These are phyloP conservation scores for Xylariaceae sp. DNA, from an alignment of 2,329 filamentous ascomycete species.

Conservation along the genomic window DNA sequence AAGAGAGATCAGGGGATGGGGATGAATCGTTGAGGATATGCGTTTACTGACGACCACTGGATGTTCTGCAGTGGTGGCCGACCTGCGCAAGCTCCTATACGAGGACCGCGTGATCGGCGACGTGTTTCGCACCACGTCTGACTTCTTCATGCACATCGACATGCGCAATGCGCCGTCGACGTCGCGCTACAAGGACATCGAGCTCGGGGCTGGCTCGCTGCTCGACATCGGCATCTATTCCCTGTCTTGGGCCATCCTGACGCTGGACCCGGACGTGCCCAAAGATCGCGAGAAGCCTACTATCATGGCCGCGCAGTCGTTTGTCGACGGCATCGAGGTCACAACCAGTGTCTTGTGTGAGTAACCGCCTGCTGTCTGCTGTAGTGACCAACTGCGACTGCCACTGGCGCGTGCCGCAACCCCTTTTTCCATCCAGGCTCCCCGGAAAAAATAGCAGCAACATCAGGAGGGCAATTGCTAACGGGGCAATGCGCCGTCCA, in stretches of 20 bases:
- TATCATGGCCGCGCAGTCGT: conserved; percentile 29
- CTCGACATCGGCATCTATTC: conserved; percentile 38
- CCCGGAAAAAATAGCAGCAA: too few relatives aligned
- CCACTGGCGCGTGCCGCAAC: too few relatives aligned
- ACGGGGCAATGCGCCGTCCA: too few relatives aligned
- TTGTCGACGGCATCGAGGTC: conserved; percentile 27
- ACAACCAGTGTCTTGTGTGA: conserved; percentile 30
- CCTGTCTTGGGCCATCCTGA: conserved; percentile 31
- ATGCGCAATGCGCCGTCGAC: conserved; percentile 22
- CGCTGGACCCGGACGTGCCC: conserved; percentile 23
- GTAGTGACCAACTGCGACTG: too few relatives aligned
- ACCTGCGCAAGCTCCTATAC: conserved; percentile 28
- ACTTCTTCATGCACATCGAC: conserved; percentile 31
- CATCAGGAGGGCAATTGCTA: too few relatives aligned
- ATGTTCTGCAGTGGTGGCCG: too few relatives aligned
- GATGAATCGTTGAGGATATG: too few relatives aligned
- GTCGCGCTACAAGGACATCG: conserved; percentile 28
- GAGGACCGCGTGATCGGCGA: conserved; percentile 32
- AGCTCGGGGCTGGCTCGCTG: conserved; percentile 33
- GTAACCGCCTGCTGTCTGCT: too few relatives aligned
- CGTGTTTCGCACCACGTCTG: conserved; percentile 30
- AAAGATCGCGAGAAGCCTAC: conserved; percentile 22
- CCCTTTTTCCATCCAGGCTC: too few relatives aligned
- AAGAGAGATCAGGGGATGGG: too few relatives aligned
- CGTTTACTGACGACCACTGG: too few relatives aligned